Conservation (phyloP, 495 filamentous ascomycete genomes). For the Xylaria venustula region DNA sequence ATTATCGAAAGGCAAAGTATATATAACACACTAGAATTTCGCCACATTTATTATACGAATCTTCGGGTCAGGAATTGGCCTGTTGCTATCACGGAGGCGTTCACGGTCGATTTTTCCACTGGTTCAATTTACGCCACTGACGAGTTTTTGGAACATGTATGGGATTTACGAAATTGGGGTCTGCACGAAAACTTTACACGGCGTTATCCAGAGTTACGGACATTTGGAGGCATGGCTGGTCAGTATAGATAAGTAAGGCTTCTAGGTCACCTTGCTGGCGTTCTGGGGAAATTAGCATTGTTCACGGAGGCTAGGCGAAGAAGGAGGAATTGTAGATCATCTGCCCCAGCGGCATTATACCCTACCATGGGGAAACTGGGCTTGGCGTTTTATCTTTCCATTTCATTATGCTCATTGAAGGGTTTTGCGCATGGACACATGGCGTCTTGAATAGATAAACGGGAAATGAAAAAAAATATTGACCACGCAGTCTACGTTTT, state of each 20-base stretch:
- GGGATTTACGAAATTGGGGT: constrained; percentile 11
- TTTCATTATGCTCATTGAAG: background rate
- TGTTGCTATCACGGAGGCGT: constrained; percentile 4
- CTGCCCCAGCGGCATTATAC: constrained; percentile 5
- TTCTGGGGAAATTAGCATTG: constrained; percentile 1
- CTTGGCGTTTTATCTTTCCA: background rate
- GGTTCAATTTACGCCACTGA: constrained; percentile 11
- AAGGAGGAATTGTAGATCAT: background rate
- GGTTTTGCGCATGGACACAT: background rate
- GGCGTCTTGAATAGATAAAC: background rate
- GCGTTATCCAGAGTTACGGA: constrained; percentile 13
- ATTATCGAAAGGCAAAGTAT: constrained; percentile 30
- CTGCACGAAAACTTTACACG: constrained; percentile 11
- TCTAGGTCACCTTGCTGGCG: constrained; percentile 9
- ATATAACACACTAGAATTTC: constrained; percentile 34
- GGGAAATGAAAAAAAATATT: background rate
- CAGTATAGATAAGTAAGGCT: constrained; percentile 10
- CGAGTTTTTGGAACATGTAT: constrained; percentile 13
- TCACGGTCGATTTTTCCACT: constrained; percentile 7
- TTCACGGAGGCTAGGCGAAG: background rate
- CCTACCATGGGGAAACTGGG: background rate
- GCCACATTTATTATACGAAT: constrained; percentile 24
- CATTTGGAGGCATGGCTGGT: background rate
- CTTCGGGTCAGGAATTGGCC: constrained; percentile 21
- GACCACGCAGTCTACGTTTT: too few relatives aligned